These are phyloP conservation scores for Ogataea haglerorum DNA, from an alignment of 805 yeast genomes.

Conservation along the genomic window DNA sequence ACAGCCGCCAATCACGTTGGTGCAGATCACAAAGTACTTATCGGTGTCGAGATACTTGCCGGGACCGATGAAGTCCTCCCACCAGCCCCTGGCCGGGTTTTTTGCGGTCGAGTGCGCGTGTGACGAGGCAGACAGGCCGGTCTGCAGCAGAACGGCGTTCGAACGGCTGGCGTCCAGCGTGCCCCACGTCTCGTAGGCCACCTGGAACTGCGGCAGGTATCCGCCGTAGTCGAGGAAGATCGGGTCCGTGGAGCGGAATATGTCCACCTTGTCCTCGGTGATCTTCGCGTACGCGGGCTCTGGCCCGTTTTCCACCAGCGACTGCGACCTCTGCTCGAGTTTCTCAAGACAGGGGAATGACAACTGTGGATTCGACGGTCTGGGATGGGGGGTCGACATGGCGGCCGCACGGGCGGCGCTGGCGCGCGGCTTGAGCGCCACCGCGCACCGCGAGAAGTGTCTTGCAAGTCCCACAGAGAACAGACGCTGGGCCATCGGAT, in stretches of 20 bases:
- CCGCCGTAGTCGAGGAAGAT: constrained; percentile 82
- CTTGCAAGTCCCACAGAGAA: constrained; percentile 2
- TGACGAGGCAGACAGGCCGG: constrained; percentile 90
- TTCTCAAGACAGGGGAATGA: constrained; percentile 84
- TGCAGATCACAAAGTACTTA: constrained; percentile 78
- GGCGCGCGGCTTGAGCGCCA: constrained; percentile 17
- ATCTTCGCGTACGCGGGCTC: constrained; percentile 81
- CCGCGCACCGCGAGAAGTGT: constrained; percentile 6
- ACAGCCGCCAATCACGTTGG: constrained; percentile 92
- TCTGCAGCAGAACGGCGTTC: constrained; percentile 78
- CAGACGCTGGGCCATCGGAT: neutral
- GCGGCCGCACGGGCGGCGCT: constrained; percentile 14
- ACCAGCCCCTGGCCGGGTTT: constrained; percentile 83
- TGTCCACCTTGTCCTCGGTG: constrained; percentile 60
- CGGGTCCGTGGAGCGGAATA: constrained; percentile 53
- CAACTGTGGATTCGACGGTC: constrained; percentile 60
- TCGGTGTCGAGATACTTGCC: constrained; percentile 75
- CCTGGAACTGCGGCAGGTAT: constrained; percentile 61
- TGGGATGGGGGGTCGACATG: constrained; percentile 5
- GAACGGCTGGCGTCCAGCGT: constrained; percentile 54
- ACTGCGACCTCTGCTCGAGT: constrained; percentile 51
- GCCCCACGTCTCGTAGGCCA: constrained; percentile 97
- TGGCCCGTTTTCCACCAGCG: constrained; percentile 63
- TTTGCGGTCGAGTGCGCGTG: constrained; percentile 81
- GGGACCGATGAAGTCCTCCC: constrained; percentile 93